Evolutionary conservation across 805 yeast genomes (phyloP).

Genomic region (Ogataea ganodermae): DNA sequence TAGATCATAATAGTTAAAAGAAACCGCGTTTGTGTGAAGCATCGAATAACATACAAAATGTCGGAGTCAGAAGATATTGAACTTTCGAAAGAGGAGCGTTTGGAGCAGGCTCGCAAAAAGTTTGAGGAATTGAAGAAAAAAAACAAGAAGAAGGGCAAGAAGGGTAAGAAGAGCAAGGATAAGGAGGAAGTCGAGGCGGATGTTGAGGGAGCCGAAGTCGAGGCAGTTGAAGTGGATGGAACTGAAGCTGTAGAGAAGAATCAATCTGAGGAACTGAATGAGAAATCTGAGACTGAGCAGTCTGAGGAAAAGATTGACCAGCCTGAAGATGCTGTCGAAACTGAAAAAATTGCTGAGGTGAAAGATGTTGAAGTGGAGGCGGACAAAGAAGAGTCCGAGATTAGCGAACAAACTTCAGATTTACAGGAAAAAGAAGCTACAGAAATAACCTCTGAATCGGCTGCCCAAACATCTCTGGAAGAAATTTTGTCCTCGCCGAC

Average conservation of each 20-base stretch:
- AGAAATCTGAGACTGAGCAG: constrained; percentile 8
- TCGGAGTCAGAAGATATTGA: constrained; percentile 25
- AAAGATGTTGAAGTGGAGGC: no score
- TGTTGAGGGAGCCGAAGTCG: constrained; percentile 3
- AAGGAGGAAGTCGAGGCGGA: constrained; percentile 10
- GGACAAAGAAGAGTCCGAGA: background rate
- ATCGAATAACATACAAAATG: background rate
- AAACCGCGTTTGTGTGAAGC: no score
- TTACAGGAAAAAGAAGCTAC: background rate
- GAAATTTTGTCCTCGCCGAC: constrained; percentile 20
- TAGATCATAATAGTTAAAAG: no score
- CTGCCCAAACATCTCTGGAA: constrained; percentile 20
- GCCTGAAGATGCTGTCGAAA: constrained; percentile 11
- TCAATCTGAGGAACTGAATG: background rate
- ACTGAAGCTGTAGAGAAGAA: constrained; percentile 7
- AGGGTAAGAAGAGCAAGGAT: constrained; percentile 16
- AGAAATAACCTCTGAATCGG: background rate
- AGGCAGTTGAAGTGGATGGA: constrained; percentile 8
- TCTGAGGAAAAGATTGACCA: constrained; percentile 21
- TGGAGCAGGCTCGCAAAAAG: constrained; percentile 40
- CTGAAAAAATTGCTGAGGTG: constrained; percentile 7
- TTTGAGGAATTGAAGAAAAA: constrained; percentile 37
- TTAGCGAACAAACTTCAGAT: background rate
- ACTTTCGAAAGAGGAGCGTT: constrained; percentile 35
- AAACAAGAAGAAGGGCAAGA: constrained; percentile 30